Percentiles rank a stretch among this genome's conserved stretches.
Conservation (phyloP, 208 protist species). For the Acanthamoeba lugdunensis region DNA sequence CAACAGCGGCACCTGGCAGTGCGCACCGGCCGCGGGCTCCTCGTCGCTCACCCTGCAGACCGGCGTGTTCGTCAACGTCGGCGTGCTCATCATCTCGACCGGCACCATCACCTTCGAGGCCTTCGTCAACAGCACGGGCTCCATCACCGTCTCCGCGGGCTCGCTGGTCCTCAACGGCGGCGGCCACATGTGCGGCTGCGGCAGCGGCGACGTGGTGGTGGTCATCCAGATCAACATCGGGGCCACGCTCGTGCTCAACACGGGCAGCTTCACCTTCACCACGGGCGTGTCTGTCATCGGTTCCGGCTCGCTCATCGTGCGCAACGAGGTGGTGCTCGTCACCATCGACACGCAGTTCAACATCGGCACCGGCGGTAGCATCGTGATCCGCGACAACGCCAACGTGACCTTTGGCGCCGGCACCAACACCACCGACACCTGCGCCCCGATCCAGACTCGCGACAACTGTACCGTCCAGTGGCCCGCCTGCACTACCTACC, state of each 20-base stretch:
- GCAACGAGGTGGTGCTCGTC: background rate
- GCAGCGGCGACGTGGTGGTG: background rate
- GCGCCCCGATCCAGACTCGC: background rate
- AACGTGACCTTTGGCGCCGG: constrained; percentile 22
- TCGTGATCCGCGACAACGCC: constrained; percentile 53
- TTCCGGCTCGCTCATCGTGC: constrained; percentile 25
- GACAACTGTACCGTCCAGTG: constrained; percentile 5
- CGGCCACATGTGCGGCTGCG: constrained; percentile 16
- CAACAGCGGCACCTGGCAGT: constrained; percentile 51
- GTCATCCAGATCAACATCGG: background rate
- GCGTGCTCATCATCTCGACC: background rate
- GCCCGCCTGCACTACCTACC: background rate
- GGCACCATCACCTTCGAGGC: constrained; percentile 32
- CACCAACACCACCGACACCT: background rate
- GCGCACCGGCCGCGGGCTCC: background rate
- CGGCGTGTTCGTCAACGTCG: constrained; percentile 34
- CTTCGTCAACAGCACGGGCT: constrained; percentile 34
- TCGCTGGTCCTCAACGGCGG: constrained; percentile 53
- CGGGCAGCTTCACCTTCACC: constrained; percentile 61
- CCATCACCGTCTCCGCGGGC: constrained; percentile 4
- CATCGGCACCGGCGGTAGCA: background rate
- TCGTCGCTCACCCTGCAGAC: background rate
- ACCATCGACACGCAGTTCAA: background rate
- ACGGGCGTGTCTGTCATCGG: constrained; percentile 2
- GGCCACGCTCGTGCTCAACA: constrained; percentile 18